Percentiles rank a stretch among this genome's conserved stretches.
Conservation (phyloP, 2,329 filamentous ascomycete species). For the Teratosphaeria epicoccoides region DNA sequence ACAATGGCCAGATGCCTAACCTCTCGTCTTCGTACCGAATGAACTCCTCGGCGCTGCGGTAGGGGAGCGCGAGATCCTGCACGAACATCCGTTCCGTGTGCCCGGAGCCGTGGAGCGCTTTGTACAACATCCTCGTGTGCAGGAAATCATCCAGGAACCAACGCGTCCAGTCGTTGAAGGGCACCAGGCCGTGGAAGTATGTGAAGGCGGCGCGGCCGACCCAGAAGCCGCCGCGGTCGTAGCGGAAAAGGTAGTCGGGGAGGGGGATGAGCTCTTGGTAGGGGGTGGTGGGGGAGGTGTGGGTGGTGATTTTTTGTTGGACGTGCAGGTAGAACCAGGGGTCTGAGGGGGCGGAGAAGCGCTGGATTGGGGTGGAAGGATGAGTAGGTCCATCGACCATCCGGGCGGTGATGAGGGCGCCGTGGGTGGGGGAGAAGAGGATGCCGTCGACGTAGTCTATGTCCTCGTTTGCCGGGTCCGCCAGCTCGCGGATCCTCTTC, state of each 20-base stretch:
- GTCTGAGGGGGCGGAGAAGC: constrained; percentile 35
- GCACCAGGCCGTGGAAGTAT: constrained; percentile 45
- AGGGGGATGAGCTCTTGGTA: constrained; percentile 48
- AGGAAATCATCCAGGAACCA: constrained; percentile 52
- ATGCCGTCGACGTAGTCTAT: constrained; percentile 44
- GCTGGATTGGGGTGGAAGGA: constrained; percentile 10
- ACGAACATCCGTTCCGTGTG: constrained; percentile 52
- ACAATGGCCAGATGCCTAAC: constrained; percentile 37
- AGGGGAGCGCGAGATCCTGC: constrained; percentile 49
- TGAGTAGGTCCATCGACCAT: constrained; percentile 25
- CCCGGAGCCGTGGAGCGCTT: constrained; percentile 52
- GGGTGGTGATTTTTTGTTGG: constrained; percentile 28
- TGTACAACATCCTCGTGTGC: constrained; percentile 55
- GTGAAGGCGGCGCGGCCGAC: constrained; percentile 50
- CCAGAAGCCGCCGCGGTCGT: constrained; percentile 62
- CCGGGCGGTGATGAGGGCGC: constrained; percentile 36
- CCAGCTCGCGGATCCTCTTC: constrained; percentile 29
- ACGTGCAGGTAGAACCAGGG: constrained; percentile 43
- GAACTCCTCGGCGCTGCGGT: constrained; percentile 33
- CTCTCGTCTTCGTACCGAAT: constrained; percentile 31
- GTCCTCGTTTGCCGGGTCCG: constrained; percentile 26
- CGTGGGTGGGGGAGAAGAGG: constrained; percentile 34
- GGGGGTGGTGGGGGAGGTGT: constrained; percentile 32
- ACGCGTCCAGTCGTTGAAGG: constrained; percentile 55
- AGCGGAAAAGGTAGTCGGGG: constrained; percentile 59